A percentile compares a stretch with the other conserved stretches of the same genome.
Conservation (phyloP, 108 stramenopile genomes). For the Nannochloropsis salina region DNA sequence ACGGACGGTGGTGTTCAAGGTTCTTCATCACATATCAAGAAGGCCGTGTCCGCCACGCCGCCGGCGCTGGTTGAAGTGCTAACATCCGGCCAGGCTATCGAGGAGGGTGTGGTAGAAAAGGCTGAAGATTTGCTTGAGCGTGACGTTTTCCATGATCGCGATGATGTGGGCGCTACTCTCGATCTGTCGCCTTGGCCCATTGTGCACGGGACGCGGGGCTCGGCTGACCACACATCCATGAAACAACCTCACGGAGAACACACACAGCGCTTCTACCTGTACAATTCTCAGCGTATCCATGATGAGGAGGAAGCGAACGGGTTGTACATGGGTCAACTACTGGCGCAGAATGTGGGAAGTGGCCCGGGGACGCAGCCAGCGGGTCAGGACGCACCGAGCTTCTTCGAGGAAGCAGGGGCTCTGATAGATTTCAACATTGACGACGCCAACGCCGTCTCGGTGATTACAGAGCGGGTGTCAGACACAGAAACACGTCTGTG, state of each 20-base stretch:
- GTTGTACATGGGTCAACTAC: slow-evolving; percentile 12
- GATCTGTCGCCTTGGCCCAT: slow-evolving; percentile 10
- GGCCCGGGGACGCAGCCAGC: neutral
- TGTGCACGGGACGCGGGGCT: neutral
- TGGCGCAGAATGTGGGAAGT: neutral
- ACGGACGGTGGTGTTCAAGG: too few species aligned
- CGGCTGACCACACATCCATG: neutral
- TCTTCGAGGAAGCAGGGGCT: slow-evolving; percentile 12
- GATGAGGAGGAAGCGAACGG: neutral
- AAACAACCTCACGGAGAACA: neutral
- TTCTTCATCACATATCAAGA: too few species aligned
- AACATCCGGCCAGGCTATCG: too few species aligned
- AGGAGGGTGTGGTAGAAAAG: too few species aligned
- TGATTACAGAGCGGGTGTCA: neutral
- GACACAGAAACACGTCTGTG: slow-evolving; percentile 16
- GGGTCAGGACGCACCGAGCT: neutral
- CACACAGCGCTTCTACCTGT: neutral
- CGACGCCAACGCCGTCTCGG: neutral
- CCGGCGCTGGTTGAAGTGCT: too few species aligned
- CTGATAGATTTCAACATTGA: neutral
- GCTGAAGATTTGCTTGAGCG: too few species aligned
- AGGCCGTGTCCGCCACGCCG: too few species aligned
- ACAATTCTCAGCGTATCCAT: neutral
- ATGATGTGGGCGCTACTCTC: neutral
- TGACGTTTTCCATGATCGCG: neutral